Evolutionary conservation across 2,329 filamentous ascomycete species (phyloP), one percentile per base, ranked within the genome.

Genomic region (Sporothrix brunneoviolacea): DNA sequence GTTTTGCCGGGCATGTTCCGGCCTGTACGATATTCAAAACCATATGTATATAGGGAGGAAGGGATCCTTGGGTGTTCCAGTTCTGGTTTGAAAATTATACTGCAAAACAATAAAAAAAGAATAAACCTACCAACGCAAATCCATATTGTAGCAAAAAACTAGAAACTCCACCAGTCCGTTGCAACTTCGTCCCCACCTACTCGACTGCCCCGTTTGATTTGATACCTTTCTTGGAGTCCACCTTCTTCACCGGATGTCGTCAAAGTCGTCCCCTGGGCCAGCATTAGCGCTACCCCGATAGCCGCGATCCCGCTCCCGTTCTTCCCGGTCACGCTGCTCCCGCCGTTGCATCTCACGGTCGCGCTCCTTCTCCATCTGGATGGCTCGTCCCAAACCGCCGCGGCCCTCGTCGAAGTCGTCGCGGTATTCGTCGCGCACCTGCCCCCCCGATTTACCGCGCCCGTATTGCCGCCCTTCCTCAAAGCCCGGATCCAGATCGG

Each of bases 391-490:
- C 59, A 91, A 82, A 10, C 93, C 93, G 59, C 93, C 93, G 60
- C 93, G 80, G 15, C 93, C 93, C 54, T 95, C 91, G 65, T 98
- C 93, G 64, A 84, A 98, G 71, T 98, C 93, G 67, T 96, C 89
- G 40, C 93, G 82, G 70, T 97, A 98, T 73, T 98, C 94, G 66
- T 98, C 93, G 58, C 93, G 83, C 55, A 98, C 93, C 71, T 98
- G 93, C 4, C 93, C 93, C 53, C 93, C 93, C 54, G 88, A 95
- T 74, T 95, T 95, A 62, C 91, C 91, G 48, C 91, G 83, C 55
- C 90, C 93, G 66, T 96, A 98, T 71, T 98, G 93, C 54, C 93
- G 81, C 7, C 93, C 93, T 72, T 98, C 93, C 59, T 91, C 83
- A 60, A 98, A 98, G 3, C 93, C 93, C 28, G 94, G 91, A 64